phyloP scores from a whole-genome alignment of 352 stramenopile genomes.

The Aphanomyces cochlioides region DNA sequence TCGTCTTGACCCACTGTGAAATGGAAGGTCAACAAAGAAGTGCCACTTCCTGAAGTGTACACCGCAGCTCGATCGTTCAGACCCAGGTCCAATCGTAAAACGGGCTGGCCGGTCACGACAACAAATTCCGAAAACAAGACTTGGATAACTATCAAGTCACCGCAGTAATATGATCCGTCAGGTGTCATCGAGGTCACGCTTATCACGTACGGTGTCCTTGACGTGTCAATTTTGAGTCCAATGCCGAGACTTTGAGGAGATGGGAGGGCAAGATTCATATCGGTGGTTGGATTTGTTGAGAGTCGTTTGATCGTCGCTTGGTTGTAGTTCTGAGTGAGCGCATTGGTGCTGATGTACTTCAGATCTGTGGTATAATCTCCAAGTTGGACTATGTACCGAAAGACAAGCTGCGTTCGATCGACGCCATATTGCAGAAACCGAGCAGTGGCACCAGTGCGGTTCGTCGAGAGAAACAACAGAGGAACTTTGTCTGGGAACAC shows the following conservation, averaged over 20 bases:
- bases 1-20: constrained; percentile 70
- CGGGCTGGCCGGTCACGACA: constrained; percentile 51
- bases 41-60: constrained; percentile 55
- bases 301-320: constrained; percentile 78
- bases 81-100: constrained; percentile 71
- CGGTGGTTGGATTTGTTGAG: constrained; percentile 66
- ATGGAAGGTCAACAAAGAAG: constrained; percentile 50
- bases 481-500: constrained; percentile 72
- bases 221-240: constrained; percentile 58
- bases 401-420: constrained; percentile 58
- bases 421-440: constrained; percentile 53
- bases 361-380: constrained; percentile 54
- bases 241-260: constrained; percentile 44
- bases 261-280: constrained; percentile 61
- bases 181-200: constrained; percentile 48
- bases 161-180: constrained; percentile 57
- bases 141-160: constrained; percentile 55
- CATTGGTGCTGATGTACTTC: constrained; percentile 48
- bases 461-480: constrained; percentile 58
- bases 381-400: constrained; percentile 61
- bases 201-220: constrained; percentile 45
- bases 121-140: constrained; percentile 72
- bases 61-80: constrained; percentile 43
- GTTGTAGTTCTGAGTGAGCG: constrained; percentile 71
- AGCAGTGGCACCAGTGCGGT: constrained; percentile 42